Conservation (phyloP, 2,329 filamentous ascomycete species). For the Trichothecium roseum region DNA sequence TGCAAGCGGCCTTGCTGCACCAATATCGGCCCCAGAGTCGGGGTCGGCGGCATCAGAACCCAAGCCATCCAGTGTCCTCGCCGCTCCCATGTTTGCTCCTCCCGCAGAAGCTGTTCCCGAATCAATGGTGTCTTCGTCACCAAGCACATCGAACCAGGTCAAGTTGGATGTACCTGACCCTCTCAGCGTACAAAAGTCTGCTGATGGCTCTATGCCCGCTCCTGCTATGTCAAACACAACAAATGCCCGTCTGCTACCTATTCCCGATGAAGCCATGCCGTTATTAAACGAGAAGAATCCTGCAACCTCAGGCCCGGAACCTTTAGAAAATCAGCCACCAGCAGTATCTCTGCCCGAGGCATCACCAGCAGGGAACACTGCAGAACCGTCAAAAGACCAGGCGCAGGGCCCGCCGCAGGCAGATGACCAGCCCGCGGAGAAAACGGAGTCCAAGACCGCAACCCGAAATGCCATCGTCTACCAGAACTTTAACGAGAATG, state of each 20-base stretch:
- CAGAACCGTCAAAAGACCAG: no score
- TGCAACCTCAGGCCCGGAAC: no score
- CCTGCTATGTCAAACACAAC: conserved; percentile 2
- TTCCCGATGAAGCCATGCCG: no score
- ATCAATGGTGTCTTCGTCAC: not conserved
- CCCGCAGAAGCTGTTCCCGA: conserved; percentile 17
- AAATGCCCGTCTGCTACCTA: no score
- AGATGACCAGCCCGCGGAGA: conserved; percentile 6
- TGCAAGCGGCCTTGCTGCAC: conserved; percentile 11
- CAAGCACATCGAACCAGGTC: conserved; percentile 15
- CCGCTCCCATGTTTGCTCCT: conserved; percentile 25
- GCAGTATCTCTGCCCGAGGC: no score
- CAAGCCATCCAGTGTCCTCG: conserved; percentile 22
- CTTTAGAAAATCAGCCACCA: no score
- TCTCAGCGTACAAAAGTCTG: conserved; percentile 27
- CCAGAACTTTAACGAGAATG: conserved; percentile 48
- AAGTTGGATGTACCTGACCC: conserved; percentile 34
- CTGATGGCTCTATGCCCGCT: conserved; percentile 11
- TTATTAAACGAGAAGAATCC: no score
- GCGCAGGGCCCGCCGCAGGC: no score
- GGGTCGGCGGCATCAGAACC: conserved; percentile 11
- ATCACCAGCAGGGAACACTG: no score
- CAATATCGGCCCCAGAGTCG: conserved; percentile 8
- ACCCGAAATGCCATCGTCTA: conserved; percentile 49
- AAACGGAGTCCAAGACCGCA: conserved; percentile 23